Percentiles rank a stretch among this genome's conserved stretches.
phyloP scores from a whole-genome alignment of 306 rosid genomes.

The Nissolia schottii region DNA sequence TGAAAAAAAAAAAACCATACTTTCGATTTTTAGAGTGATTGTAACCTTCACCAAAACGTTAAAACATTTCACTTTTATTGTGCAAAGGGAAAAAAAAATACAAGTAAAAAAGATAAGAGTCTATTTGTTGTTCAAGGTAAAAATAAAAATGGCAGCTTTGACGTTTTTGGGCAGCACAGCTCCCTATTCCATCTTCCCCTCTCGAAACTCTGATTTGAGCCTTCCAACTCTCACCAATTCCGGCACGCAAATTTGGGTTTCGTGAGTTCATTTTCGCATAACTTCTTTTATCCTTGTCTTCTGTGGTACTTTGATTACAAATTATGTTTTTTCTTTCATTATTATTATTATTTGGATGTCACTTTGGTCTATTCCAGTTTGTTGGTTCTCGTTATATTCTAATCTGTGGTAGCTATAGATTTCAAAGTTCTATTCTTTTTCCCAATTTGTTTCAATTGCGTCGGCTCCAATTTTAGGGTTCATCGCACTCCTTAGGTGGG shows the following conservation, averaged over 20 bases:
- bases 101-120: too few relatives aligned
- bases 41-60: too few relatives aligned
- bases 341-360: background rate
- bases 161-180: too few relatives aligned
- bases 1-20: too few relatives aligned
- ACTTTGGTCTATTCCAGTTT: background rate
- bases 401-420: background rate
- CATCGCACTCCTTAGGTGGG: background rate
- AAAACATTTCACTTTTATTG: too few relatives aligned
- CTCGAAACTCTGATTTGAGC: background rate
- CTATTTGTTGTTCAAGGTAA: too few relatives aligned
- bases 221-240: constrained; percentile 1
- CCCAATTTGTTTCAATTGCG: background rate
- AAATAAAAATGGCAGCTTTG: too few relatives aligned
- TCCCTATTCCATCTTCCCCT: background rate
- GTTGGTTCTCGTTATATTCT: background rate
- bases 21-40: too few relatives aligned
- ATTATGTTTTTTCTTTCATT: background rate
- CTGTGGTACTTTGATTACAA: background rate
- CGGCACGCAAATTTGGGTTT: background rate
- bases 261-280: background rate
- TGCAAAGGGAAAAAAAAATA: too few relatives aligned
- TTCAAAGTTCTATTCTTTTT: constrained; percentile 12
- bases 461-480: background rate
- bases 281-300: background rate